These are phyloP conservation scores for Larix kaempferi DNA, from an alignment of 75 land plant genomes.

Conservation along the genomic window DNA sequence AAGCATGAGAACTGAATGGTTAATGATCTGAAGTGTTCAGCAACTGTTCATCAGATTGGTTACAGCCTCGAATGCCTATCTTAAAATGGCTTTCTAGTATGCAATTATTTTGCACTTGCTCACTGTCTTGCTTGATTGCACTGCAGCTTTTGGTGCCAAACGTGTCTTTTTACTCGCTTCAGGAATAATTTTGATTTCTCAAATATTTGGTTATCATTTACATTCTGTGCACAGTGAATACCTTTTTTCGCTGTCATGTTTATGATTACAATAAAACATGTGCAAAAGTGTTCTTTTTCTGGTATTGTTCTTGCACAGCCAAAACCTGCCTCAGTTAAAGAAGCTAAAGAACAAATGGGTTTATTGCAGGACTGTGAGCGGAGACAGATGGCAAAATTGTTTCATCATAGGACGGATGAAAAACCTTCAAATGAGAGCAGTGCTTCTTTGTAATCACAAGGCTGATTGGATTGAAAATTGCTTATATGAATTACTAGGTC, in stretches of 20 bases:
- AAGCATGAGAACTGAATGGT: neutral
- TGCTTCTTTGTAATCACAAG: slow-evolving; percentile 1
- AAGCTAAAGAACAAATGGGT: neutral
- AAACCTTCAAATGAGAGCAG: slow-evolving; percentile 11
- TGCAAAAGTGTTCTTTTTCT: neutral
- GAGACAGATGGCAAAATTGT: slow-evolving; percentile 75
- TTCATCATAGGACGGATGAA: slow-evolving; percentile 71
- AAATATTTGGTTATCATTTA: neutral
- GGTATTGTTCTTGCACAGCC: neutral
- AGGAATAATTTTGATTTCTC: neutral
- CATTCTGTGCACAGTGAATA: neutral
- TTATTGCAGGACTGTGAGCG: slow-evolving; percentile 93
- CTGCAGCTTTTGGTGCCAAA: too few species aligned
- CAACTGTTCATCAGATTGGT: neutral
- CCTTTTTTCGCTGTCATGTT: neutral
- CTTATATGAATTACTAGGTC: neutral
- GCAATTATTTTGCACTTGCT: too few species aligned
- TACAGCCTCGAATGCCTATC: neutral
- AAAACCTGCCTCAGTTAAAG: neutral
- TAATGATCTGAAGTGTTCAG: neutral
- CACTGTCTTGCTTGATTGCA: too few species aligned
- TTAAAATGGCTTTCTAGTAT: neutral
- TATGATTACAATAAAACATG: neutral
- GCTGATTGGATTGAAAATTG: neutral
- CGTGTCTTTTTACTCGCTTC: neutral